A percentile compares a stretch with the other conserved stretches of the same genome.
Conservation (phyloP, 208 protist genomes). For the Crithidia brevicula region DNA sequence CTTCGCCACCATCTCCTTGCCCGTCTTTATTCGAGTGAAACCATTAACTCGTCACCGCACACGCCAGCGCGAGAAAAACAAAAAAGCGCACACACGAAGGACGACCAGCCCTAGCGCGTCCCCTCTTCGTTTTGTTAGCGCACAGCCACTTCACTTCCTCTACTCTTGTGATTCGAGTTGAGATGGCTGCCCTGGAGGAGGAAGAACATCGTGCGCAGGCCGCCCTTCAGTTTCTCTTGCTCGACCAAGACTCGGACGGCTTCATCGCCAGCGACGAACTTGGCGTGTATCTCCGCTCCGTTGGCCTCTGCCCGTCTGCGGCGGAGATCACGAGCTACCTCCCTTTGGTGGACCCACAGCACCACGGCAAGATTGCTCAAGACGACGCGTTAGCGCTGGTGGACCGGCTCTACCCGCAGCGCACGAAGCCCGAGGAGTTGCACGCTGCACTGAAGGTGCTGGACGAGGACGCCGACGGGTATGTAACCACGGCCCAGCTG, state of each 20-base stretch:
- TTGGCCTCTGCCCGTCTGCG: conserved; percentile 97
- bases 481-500: conserved; percentile 93
- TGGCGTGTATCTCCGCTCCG: conserved; percentile 98
- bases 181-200: conserved; percentile 84
- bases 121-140: no score
- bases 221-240: conserved; percentile 97
- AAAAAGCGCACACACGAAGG: no score
- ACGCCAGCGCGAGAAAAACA: no score
- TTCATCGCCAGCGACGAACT: conserved; percentile 97
- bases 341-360: conserved; percentile 96
- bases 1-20: no score
- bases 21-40: no score
- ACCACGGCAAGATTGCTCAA: conserved; percentile 94
- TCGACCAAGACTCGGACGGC: conserved; percentile 99
- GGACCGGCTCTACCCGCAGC: conserved; percentile 69
- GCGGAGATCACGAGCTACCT: conserved; percentile 96
- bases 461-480: conserved; percentile 94
- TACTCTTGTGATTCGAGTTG: no score
- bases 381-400: conserved; percentile 76
- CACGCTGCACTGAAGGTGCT: conserved; percentile 94
- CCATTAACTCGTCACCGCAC: no score
- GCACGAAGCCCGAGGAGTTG: conserved; percentile 75
- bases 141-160: no score
- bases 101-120: no score
- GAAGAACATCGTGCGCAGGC: conserved; percentile 98